These are phyloP conservation scores for Alternaria brassicicola DNA, from an alignment of 2,329 filamentous ascomycete species.

Conservation along the genomic window DNA sequence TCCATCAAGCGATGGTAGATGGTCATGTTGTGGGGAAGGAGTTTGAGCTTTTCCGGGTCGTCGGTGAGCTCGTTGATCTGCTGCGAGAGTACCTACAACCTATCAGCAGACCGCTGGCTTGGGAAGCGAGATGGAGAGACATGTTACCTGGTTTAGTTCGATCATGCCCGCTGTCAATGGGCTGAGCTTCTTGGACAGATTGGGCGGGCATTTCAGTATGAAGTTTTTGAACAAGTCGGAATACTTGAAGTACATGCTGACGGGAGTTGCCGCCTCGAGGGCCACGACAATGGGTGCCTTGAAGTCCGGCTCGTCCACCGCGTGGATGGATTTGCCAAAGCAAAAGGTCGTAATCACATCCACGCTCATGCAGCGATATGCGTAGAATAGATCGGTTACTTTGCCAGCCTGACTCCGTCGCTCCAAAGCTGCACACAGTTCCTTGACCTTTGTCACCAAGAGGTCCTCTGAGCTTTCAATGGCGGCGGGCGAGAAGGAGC, in stretches of 20 bases:
- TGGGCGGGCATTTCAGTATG: constrained; percentile 48
- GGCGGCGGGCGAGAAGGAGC: constrained; percentile 51
- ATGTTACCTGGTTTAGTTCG: constrained; percentile 42
- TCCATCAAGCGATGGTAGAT: constrained; percentile 48
- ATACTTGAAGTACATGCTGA: constrained; percentile 51
- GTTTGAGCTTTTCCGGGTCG: constrained; percentile 39
- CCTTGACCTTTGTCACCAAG: constrained; percentile 46
- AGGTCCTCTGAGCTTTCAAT: constrained; percentile 47
- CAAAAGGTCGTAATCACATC: constrained; percentile 47
- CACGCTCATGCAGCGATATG: constrained; percentile 29
- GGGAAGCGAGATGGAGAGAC: neutral
- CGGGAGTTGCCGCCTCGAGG: constrained; percentile 47
- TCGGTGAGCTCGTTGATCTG: constrained; percentile 43
- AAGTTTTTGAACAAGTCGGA: constrained; percentile 47
- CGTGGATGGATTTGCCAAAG: constrained; percentile 51
- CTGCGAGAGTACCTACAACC: constrained; percentile 31
- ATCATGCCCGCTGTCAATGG: constrained; percentile 49
- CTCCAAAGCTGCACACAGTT: constrained; percentile 39
- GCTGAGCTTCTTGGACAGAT: constrained; percentile 45
- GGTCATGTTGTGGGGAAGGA: constrained; percentile 46
- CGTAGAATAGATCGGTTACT: constrained; percentile 32
- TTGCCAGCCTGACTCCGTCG: constrained; percentile 28
- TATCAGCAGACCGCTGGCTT: neutral
- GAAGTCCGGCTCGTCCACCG: constrained; percentile 50
- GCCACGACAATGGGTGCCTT: constrained; percentile 51